A percentile compares a stretch with the other conserved stretches of the same genome.
phyloP scores from a whole-genome alignment of 2,329 filamentous ascomycete genomes.

The Raffaelea albimanens region DNA sequence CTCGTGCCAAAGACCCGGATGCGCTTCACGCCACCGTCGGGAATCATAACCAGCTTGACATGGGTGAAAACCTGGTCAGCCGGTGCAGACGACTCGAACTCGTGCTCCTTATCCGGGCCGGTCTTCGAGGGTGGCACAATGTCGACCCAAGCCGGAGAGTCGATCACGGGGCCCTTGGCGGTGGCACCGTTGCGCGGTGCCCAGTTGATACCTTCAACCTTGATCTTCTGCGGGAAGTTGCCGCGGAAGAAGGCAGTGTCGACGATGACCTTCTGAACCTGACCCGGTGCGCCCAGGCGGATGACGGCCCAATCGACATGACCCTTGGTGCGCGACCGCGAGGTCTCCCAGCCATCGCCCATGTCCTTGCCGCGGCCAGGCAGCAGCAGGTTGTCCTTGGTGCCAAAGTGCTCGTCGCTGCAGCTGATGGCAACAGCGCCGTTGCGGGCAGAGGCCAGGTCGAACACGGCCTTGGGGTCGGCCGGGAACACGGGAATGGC shows the following conservation, averaged over 20 bases:
- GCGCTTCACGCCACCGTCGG: constrained; percentile 86
- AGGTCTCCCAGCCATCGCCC: constrained; percentile 84
- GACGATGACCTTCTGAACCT: constrained; percentile 57
- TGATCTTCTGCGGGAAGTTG: constrained; percentile 72
- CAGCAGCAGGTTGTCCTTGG: constrained; percentile 39
- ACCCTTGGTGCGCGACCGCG: constrained; percentile 58
- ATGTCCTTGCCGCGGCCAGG: constrained; percentile 55
- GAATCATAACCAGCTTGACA: constrained; percentile 85
- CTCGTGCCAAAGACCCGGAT: constrained; percentile 66
- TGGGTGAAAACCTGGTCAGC: constrained; percentile 61
- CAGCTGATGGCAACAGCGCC: constrained; percentile 67
- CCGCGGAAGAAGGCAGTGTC: constrained; percentile 79
- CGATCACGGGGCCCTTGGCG: constrained; percentile 46
- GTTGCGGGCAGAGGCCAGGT: constrained; percentile 70
- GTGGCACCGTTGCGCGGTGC: constrained; percentile 37
- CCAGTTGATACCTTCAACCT: constrained; percentile 54
- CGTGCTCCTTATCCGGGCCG: constrained; percentile 64
- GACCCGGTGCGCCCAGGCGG: constrained; percentile 56
- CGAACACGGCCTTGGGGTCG: constrained; percentile 55
- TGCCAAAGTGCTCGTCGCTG: constrained; percentile 78
- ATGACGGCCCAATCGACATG: constrained; percentile 79
- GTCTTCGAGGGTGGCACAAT: constrained; percentile 58
- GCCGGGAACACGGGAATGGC: constrained; percentile 68
- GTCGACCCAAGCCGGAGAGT: constrained; percentile 54
- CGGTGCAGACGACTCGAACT: constrained; percentile 43